Evolutionary conservation across 2,329 filamentous ascomycete genomes (phyloP).

Genomic region (Nigrospora oryzae): DNA sequence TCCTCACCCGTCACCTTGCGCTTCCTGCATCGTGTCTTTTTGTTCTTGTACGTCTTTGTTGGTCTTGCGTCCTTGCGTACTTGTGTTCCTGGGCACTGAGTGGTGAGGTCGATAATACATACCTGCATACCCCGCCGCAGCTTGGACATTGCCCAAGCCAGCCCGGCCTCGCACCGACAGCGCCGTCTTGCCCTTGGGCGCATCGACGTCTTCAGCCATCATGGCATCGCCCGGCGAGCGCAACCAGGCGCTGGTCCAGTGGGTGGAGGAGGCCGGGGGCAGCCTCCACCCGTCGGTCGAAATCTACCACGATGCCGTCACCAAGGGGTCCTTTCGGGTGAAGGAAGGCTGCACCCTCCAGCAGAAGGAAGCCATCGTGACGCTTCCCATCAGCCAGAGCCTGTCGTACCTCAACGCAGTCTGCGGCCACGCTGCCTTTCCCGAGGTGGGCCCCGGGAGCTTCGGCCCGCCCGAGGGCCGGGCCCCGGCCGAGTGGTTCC

Average conservation of each 20-base stretch:
- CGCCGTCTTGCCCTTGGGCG: no score
- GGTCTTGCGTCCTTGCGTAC: no score
- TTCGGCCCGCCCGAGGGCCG: conserved; percentile 4
- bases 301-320: conserved; percentile 40
- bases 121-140: no score
- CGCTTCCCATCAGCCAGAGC: conserved; percentile 41
- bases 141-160: no score
- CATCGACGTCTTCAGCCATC: neutral
- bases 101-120: no score
- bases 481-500: conserved; percentile 26
- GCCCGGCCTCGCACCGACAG: no score
- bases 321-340: conserved; percentile 47
- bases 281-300: conserved; percentile 41
- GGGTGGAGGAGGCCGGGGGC: conserved; percentile 38
- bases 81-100: no score
- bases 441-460: conserved; percentile 4
- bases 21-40: no score
- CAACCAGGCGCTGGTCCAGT: conserved; percentile 32
- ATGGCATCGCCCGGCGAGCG: conserved; percentile 14
- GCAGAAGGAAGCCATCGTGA: conserved; percentile 36
- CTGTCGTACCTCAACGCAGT: conserved; percentile 53
- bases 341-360: conserved; percentile 20
- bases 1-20: no score
- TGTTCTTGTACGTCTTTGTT: no score
- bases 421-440: conserved; percentile 17